Conservation (phyloP, 2,329 filamentous ascomycete species). For the Talaromyces islandicus region DNA sequence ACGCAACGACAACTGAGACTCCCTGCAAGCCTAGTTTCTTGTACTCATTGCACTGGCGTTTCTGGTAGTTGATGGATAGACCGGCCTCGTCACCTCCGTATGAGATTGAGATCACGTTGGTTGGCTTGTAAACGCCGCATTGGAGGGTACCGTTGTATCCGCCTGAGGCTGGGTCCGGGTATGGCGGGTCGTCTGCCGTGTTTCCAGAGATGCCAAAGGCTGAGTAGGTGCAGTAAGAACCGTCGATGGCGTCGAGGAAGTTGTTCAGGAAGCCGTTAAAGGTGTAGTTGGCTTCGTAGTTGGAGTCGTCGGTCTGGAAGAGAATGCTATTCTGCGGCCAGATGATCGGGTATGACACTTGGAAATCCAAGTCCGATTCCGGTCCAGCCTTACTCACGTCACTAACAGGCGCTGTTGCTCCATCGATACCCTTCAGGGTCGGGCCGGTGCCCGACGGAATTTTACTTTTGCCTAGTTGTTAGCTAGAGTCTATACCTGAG, state of each 20-base stretch:
- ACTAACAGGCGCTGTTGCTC: constrained; percentile 27
- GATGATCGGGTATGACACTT: constrained; percentile 42
- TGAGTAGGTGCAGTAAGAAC: constrained; percentile 42
- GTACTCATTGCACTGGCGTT: constrained; percentile 42
- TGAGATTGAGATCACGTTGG: constrained; percentile 53
- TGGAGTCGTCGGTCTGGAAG: constrained; percentile 41
- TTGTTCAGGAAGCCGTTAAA: constrained; percentile 40
- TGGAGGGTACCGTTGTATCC: constrained; percentile 39
- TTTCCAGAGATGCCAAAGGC: constrained; percentile 28
- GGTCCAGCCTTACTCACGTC: constrained; percentile 22
- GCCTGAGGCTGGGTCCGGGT: constrained; percentile 32
- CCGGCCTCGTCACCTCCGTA: constrained; percentile 51
- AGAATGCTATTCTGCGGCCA: constrained; percentile 45
- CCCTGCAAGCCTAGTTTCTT: constrained; percentile 45
- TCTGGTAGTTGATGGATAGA: constrained; percentile 52
- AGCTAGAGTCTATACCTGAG: background rate
- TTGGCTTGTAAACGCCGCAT: constrained; percentile 43
- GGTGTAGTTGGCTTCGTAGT: constrained; percentile 33
- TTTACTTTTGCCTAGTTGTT: constrained; percentile 16
- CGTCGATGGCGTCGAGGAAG: constrained; percentile 45
- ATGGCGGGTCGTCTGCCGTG: constrained; percentile 35
- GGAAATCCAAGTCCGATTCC: constrained; percentile 42
- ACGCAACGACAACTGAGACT: constrained; percentile 24
- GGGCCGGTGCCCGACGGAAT: constrained; percentile 38
- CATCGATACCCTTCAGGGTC: constrained; percentile 34